Evolutionary conservation across 139 green algal genomes (phyloP), one percentile per base, ranked within the genome.

Genomic region (Chlamydomonas eustigma): DNA sequence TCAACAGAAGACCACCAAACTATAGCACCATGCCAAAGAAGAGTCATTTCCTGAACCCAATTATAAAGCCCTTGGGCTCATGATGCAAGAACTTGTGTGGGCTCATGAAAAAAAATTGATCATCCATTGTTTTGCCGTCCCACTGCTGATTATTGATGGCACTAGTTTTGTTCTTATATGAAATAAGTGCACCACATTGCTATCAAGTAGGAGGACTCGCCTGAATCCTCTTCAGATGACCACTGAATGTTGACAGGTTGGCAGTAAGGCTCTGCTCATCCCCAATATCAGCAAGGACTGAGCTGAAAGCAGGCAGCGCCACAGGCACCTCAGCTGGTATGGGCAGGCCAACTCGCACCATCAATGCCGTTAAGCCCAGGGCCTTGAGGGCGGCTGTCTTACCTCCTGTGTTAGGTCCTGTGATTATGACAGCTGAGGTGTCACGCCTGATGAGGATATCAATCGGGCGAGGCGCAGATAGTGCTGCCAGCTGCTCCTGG

Each of bases 311-410:
- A 28, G 44, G 44, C 44, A 58, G 44, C 44, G 44, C 18, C 12
- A 28, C 52, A 25, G 8, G 52, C 6, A 68, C 52, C 18, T 38
- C 28, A 84, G 74, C 93, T 37, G 39, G 81, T 28, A 90, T 8
- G 44, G 76, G 90, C 50, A 91, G 64, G 5, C 96, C 96, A n/a
- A 87, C 83, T 63, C 88, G 90, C 0, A 90, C 92, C 86, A 97
- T 97, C 35, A 98, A 69, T 3, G 84, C 85, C 8, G 86, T 76
- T 36, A 98, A 69, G 1, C 93, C 96, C 22, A 96, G 74, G 0
- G 94, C 87, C 81, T 98, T 98, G 1, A 99, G 76, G 1, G 88
- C 85, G 0, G 93, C 94, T 3, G 96, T 99, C 81, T 99, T 99
- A 64, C 96, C 96, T 39, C 79, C 82, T 0, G 85, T 88, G 76